A percentile compares a stretch with the other conserved stretches of the same genome.
Conservation (phyloP, 768 basidiomycete genomes). For the Amanita muscaria region DNA sequence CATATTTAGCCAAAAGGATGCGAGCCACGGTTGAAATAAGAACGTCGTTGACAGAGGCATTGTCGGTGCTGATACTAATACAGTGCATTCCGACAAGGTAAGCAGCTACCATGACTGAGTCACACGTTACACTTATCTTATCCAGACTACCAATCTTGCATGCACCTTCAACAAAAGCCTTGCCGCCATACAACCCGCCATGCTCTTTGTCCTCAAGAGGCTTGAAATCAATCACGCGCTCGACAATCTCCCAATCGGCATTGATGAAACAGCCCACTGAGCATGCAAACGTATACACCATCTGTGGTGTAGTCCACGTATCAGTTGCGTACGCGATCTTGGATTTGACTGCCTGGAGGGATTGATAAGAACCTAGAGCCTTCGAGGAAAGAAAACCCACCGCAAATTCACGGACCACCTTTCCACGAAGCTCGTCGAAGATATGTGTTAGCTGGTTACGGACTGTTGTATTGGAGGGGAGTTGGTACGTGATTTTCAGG, state of each 20-base stretch:
- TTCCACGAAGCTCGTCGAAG: conserved; percentile 16
- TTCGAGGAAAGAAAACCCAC: no score
- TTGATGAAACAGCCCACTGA: conserved; percentile 21
- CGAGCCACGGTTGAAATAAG: conserved; percentile 17
- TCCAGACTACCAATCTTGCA: conserved; percentile 17
- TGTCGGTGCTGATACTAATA: conserved; percentile 22
- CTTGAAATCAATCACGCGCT: conserved; percentile 25
- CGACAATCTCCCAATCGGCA: conserved; percentile 25
- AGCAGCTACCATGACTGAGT: background rate
- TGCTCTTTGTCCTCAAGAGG: conserved; percentile 25
- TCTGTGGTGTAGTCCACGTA: no score
- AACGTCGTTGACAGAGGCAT: conserved; percentile 27
- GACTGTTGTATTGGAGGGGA: conserved; percentile 18
- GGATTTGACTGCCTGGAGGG: no score
- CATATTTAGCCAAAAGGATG: conserved; percentile 16
- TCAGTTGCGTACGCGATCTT: no score
- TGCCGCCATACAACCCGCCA: conserved; percentile 22
- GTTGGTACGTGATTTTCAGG: conserved; percentile 13
- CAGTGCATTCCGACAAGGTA: conserved; percentile 13
- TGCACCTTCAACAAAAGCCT: conserved; percentile 20
- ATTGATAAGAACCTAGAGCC: no score
- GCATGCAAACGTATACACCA: no score
- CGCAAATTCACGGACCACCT: conserved; percentile 16
- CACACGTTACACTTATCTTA: conserved; percentile 24
- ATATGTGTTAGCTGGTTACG: conserved; percentile 17